Evolutionary conservation across 768 basidiomycete species (phyloP).

Genomic region (Lanmaoa pseudosensibilis): DNA sequence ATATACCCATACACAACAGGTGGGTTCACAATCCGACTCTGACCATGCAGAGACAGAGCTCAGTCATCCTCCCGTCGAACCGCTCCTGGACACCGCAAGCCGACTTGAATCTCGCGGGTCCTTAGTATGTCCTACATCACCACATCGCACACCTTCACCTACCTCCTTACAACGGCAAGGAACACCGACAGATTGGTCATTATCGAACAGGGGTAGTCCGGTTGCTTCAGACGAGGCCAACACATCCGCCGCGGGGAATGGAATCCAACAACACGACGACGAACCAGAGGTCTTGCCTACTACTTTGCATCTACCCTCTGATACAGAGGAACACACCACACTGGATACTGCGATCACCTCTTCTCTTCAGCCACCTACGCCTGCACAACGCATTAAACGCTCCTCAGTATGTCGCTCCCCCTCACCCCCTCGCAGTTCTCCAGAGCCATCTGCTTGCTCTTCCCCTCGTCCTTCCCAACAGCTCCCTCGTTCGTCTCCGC

Average conservation of each 20-base stretch:
- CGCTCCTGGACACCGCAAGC: not conserved
- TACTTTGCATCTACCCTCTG: conserved; percentile 1
- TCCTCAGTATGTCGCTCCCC: conserved; percentile 6
- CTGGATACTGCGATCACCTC: conserved; percentile 1
- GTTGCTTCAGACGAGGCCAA: not conserved
- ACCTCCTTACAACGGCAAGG: conserved; percentile 14
- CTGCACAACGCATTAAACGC: conserved; percentile 25
- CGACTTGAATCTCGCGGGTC: not conserved
- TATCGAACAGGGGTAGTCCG: conserved; percentile 24
- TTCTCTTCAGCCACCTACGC: conserved; percentile 30
- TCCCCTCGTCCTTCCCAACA: conserved; percentile 2
- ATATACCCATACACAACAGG: not conserved
- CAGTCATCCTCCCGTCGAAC: not conserved
- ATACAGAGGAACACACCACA: conserved; percentile 15
- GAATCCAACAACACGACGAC: not conserved
- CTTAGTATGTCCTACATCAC: not conserved
- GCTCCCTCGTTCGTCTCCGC: conserved; percentile 12
- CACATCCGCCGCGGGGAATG: not conserved
- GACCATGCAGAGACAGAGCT: conserved; percentile 5
- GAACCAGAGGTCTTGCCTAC: not conserved
- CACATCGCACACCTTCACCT: conserved; percentile 9
- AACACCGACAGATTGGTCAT: conserved; percentile 35
- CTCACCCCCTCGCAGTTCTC: conserved; percentile 10
- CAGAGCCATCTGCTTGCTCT: not conserved
- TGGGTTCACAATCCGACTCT: not conserved